Conservation (phyloP, 306 rosid species). For the Malus sieversii region DNA sequence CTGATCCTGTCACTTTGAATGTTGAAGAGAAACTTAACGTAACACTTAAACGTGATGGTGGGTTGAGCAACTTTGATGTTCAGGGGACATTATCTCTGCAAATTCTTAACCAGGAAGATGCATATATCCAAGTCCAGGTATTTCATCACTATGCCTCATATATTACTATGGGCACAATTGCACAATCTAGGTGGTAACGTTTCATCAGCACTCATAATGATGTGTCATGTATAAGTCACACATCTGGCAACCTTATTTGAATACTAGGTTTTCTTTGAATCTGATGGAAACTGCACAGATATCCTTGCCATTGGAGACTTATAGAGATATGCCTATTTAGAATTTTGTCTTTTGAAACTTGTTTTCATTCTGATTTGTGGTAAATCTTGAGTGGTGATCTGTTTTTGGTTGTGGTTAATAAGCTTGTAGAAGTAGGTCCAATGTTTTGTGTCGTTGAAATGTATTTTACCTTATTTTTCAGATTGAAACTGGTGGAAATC, state of each 20-base stretch:
- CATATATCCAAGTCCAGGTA: conserved; percentile 86
- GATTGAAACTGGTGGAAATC: conserved; percentile 83
- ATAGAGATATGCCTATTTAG: not conserved
- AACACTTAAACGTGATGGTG: conserved; percentile 88
- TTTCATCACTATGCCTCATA: not conserved
- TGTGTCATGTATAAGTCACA: not conserved
- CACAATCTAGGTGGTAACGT: not conserved
- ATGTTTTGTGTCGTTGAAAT: conserved; percentile 14
- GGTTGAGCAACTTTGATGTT: conserved; percentile 84
- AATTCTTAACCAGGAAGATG: conserved; percentile 86
- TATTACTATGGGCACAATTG: not conserved
- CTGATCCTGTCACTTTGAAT: conserved; percentile 84
- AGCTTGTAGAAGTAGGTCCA: not conserved
- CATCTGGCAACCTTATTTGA: not conserved
- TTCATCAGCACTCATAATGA: not conserved
- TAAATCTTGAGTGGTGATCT: not conserved
- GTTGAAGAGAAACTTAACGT: conserved; percentile 92
- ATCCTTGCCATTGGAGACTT: not conserved
- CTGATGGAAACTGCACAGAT: not conserved
- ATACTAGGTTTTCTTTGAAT: not conserved
- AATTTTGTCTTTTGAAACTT: not conserved
- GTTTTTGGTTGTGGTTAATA: not conserved
- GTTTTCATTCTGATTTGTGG: not conserved
- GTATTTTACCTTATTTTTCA: conserved; percentile 19
- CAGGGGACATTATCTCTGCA: conserved; percentile 89